Evolutionary conservation across 768 basidiomycete species (phyloP).

Genomic region (Glaciozyma antarctica): DNA sequence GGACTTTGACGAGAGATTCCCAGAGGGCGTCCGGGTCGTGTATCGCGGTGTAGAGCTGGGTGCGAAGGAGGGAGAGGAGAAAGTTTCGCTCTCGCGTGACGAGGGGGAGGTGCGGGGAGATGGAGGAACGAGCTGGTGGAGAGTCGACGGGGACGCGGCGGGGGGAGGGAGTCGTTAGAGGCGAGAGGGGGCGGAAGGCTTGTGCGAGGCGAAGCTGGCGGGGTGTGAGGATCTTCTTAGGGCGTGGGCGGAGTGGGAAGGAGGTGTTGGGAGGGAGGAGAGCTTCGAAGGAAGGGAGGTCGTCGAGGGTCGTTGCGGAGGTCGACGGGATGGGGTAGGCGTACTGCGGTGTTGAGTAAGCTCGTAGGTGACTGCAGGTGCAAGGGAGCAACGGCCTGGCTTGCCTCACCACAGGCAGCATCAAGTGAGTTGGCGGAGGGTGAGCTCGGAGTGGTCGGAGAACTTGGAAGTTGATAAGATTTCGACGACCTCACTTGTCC

Average conservation of each 20-base stretch:
- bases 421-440: neutral
- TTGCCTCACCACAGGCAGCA: neutral
- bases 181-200: too few species aligned
- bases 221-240: neutral
- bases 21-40: neutral
- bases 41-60: neutral
- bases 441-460: neutral
- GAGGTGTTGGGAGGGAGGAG: neutral
- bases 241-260: neutral
- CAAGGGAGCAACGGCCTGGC: neutral
- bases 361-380: neutral
- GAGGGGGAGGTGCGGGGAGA: conserved; percentile 25
- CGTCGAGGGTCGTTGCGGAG: neutral
- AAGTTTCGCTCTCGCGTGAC: conserved; percentile 18
- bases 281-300: neutral
- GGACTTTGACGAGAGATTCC: neutral
- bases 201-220: too few species aligned
- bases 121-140: neutral
- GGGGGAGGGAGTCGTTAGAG: too few species aligned
- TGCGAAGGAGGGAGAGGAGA: conserved; percentile 12
- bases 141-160: too few species aligned
- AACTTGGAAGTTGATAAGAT: too few species aligned
- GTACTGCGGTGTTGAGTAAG: neutral
- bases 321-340: neutral
- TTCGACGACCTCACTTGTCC: neutral